Conservation (phyloP, 2,329 filamentous ascomycete genomes). For the Trichophyton benhamiae region DNA sequence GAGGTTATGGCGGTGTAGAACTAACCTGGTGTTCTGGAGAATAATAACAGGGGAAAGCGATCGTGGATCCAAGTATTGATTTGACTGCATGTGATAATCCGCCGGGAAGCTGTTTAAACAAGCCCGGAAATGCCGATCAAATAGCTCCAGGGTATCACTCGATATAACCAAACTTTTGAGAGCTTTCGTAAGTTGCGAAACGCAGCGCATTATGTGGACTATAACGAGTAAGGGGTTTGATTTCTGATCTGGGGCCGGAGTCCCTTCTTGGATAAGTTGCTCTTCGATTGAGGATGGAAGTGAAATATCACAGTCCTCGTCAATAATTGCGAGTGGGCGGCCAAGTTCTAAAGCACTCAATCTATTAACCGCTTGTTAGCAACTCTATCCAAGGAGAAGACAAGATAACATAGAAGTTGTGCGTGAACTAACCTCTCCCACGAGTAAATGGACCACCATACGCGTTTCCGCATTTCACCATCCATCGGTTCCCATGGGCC, state of each 20-base stretch:
- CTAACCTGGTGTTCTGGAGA: slow-evolving; percentile 69
- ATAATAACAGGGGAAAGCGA: slow-evolving; percentile 64
- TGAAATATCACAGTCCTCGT: slow-evolving; percentile 73
- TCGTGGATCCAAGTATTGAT: slow-evolving; percentile 57
- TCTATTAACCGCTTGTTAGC: slow-evolving; percentile 30
- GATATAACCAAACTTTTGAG: slow-evolving; percentile 57
- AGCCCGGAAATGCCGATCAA: slow-evolving; percentile 66
- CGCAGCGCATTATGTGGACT: slow-evolving; percentile 68
- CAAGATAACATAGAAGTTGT: background rate
- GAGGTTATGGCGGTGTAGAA: slow-evolving; percentile 81
- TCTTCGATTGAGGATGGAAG: slow-evolving; percentile 74
- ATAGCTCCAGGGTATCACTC: slow-evolving; percentile 55
- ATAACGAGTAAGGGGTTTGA: slow-evolving; percentile 64
- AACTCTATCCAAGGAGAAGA: background rate
- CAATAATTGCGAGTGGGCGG: slow-evolving; percentile 69
- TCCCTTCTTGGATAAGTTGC: slow-evolving; percentile 43
- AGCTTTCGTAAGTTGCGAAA: slow-evolving; percentile 59
- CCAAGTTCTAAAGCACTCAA: slow-evolving; percentile 68
- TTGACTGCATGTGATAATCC: slow-evolving; percentile 55
- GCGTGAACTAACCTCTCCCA: slow-evolving; percentile 58
- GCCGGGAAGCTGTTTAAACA: slow-evolving; percentile 66
- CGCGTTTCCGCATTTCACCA: slow-evolving; percentile 69
- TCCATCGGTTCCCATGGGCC: slow-evolving; percentile 64
- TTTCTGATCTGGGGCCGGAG: slow-evolving; percentile 35
- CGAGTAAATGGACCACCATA: slow-evolving; percentile 92